These are phyloP conservation scores for Eleusine indica DNA, from an alignment of 176 grass and related monocot species.

Conservation along the genomic window DNA sequence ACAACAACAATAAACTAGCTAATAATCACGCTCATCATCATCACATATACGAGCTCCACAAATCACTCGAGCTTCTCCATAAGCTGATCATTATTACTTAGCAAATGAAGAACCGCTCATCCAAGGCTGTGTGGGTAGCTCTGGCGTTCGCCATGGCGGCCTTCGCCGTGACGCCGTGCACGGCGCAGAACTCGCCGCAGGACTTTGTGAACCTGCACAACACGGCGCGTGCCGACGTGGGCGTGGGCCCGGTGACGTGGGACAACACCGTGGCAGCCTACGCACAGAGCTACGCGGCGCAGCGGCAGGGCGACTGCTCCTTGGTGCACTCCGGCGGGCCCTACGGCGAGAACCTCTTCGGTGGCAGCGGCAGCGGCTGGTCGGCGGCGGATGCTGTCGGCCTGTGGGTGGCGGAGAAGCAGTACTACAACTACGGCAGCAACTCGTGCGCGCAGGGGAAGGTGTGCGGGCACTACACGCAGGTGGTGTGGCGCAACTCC, in stretches of 20 bases:
- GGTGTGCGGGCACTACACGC: slow-evolving; percentile 46
- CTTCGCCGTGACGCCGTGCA: background rate
- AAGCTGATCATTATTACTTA: background rate
- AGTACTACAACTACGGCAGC: background rate
- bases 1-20: background rate
- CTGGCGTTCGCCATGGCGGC: background rate
- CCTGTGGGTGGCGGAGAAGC: background rate
- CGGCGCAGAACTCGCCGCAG: background rate
- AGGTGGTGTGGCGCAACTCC: slow-evolving; percentile 59
- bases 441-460: background rate
- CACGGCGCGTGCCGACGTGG: background rate
- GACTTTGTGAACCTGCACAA: background rate
- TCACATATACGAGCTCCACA: too few relatives aligned
- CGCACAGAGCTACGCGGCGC: background rate
- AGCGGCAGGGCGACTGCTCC: background rate
- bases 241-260: background rate
- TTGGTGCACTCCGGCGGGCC: background rate
- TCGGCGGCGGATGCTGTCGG: background rate
- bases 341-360: slow-evolving; percentile 3
- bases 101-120: background rate
- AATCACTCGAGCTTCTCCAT: background rate
- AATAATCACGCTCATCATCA: too few relatives aligned
- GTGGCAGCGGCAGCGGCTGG: background rate
- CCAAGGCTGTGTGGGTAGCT: background rate
- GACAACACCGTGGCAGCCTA: background rate